Conservation (phyloP, 306 rosid genomes). For the Hippophae rhamnoides region DNA sequence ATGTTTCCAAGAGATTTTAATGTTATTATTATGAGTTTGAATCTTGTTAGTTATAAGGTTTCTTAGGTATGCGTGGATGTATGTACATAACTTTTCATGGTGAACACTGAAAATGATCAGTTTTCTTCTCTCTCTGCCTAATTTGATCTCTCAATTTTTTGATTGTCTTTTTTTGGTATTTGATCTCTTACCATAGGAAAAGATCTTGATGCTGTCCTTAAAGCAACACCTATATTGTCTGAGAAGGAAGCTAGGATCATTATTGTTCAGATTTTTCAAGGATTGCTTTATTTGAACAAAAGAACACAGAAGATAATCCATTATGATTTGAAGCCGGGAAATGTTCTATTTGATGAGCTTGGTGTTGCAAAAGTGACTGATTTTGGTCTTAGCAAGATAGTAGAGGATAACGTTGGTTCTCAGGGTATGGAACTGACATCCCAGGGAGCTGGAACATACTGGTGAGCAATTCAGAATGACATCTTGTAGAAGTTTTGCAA, state of each 20-base stretch:
- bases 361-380: slow-evolving; percentile 97
- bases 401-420: slow-evolving; percentile 94
- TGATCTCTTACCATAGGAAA: slow-evolving; percentile 49
- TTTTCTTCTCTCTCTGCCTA: no score
- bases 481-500: not conserved
- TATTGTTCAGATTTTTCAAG: slow-evolving; percentile 86
- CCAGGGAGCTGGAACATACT: slow-evolving; percentile 99
- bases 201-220: slow-evolving; percentile 94
- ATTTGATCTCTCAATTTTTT: no score
- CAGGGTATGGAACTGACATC: slow-evolving; percentile 99
- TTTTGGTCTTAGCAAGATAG: slow-evolving; percentile 99
- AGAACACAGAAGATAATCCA: slow-evolving; percentile 89
- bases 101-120: no score
- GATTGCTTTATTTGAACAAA: slow-evolving; percentile 86
- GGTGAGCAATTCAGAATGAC: slow-evolving; percentile 47
- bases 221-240: slow-evolving; percentile 80
- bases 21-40: no score
- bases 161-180: not conserved
- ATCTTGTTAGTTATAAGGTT: no score
- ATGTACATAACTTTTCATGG: no score
- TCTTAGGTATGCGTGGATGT: no score
- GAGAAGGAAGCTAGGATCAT: slow-evolving; percentile 94
- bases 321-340: slow-evolving; percentile 98
- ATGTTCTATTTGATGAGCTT: slow-evolving; percentile 89
- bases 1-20: no score